These are phyloP conservation scores for Aspergillus sclerotiicarbonarius DNA, from an alignment of 495 filamentous ascomycete species.

Conservation along the genomic window DNA sequence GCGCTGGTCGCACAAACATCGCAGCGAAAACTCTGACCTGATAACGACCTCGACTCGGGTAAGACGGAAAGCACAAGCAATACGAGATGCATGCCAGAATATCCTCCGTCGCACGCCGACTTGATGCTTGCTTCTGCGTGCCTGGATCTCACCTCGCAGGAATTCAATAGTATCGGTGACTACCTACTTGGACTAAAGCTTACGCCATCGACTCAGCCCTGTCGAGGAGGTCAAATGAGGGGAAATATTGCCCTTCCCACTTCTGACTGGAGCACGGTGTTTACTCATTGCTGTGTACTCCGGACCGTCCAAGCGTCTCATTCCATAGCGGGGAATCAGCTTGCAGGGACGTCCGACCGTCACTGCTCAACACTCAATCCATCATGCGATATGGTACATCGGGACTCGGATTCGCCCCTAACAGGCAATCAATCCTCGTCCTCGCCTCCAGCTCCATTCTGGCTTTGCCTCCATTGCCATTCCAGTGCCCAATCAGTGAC, in stretches of 20 bases:
- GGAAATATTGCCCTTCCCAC: not conserved
- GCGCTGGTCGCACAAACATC: not conserved
- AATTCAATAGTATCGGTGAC: not conserved
- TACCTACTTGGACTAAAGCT: not conserved
- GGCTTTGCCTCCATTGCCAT: too few species aligned
- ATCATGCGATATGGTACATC: not conserved
- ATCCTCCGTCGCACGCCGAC: not conserved
- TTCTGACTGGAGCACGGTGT: not conserved
- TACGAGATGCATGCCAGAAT: not conserved
- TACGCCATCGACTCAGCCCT: not conserved
- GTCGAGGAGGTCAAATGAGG: not conserved
- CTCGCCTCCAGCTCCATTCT: too few species aligned
- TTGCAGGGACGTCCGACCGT: not conserved
- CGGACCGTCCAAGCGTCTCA: not conserved
- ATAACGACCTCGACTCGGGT: not conserved
- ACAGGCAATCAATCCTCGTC: too few species aligned
- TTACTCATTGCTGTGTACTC: not conserved
- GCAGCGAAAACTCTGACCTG: not conserved
- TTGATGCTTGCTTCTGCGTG: not conserved
- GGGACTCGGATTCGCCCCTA: not conserved
- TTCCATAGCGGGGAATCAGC: not conserved
- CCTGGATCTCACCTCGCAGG: not conserved
- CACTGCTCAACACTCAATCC: not conserved
- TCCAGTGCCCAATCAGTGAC: constrained; percentile 13
- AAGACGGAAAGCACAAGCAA: not conserved